Conservation (phyloP, 441 rosid species). For the Hura crepitans region DNA sequence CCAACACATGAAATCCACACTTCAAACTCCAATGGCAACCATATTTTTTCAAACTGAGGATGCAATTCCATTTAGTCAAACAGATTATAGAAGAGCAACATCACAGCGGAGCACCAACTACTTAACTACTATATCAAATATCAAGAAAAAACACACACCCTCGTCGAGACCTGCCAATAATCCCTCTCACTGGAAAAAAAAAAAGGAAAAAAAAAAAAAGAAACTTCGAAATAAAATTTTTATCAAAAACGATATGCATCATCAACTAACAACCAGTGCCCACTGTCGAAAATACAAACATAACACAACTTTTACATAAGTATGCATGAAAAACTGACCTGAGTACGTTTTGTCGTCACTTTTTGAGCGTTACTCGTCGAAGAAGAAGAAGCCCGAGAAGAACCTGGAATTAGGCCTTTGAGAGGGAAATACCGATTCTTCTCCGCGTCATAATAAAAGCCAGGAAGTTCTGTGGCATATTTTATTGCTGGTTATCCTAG, state of each 20-base stretch:
- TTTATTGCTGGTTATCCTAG: background rate
- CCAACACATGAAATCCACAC: background rate
- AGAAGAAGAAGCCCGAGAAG: conserved; percentile 30
- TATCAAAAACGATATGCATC: background rate
- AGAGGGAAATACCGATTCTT: conserved; percentile 69
- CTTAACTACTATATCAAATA: background rate
- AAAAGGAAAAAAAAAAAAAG: too few relatives aligned
- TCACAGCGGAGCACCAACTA: background rate
- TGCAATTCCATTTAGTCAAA: background rate
- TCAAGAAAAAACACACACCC: background rate
- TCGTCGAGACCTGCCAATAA: too few relatives aligned
- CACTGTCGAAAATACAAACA: background rate
- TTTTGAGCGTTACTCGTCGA: conserved; percentile 18
- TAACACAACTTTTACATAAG: background rate
- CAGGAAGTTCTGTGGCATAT: conserved; percentile 50
- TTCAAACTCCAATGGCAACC: too few relatives aligned
- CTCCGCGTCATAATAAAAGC: conserved; percentile 66
- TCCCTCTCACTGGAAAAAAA: too few relatives aligned
- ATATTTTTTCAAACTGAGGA: background rate
- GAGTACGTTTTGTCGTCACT: conserved; percentile 20
- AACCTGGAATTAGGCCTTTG: conserved; percentile 63
- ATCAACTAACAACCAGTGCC: background rate
- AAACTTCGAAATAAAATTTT: background rate
- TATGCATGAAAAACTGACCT: conserved; percentile 14
- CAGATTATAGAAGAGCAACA: background rate